These are phyloP conservation scores for Rhododendron griersonianum DNA, from an alignment of 148 eudicot species.

Conservation along the genomic window DNA sequence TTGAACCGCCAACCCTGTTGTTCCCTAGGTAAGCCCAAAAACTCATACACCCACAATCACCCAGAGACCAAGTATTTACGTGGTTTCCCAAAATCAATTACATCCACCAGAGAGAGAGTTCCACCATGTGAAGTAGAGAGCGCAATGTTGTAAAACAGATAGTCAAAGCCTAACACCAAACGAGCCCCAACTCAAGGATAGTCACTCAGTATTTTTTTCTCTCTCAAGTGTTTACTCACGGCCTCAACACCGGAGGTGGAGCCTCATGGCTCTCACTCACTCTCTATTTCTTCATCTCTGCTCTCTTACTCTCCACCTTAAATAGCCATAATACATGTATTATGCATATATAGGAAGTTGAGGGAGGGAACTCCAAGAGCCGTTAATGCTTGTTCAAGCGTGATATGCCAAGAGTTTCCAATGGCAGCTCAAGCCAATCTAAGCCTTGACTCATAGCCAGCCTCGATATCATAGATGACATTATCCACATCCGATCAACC, in stretches of 20 bases:
- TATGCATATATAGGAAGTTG: neutral
- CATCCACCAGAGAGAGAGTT: neutral
- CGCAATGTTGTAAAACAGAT: neutral
- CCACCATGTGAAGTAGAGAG: neutral
- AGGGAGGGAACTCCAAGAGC: neutral
- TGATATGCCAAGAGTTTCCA: neutral
- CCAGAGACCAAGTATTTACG: neutral
- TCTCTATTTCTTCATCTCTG: neutral
- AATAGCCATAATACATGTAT: neutral
- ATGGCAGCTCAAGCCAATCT: neutral
- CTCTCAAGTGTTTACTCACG: neutral
- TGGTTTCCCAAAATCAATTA: neutral
- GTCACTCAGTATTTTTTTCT: neutral
- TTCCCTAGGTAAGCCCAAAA: neutral
- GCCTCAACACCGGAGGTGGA: neutral
- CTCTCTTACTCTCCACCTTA: neutral
- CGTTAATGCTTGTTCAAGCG: neutral
- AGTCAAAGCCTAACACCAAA: neutral
- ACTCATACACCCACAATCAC: neutral
- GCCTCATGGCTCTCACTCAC: neutral
- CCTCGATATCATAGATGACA: neutral
- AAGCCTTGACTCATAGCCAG: neutral
- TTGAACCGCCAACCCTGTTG: neutral
- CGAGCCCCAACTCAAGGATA: neutral
- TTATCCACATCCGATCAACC: neutral